Evolutionary conservation across 192 early-diverging fungal genomes (phyloP), one percentile per base, ranked within the genome.

Genomic region (Phlyctochytrium arcticum): DNA sequence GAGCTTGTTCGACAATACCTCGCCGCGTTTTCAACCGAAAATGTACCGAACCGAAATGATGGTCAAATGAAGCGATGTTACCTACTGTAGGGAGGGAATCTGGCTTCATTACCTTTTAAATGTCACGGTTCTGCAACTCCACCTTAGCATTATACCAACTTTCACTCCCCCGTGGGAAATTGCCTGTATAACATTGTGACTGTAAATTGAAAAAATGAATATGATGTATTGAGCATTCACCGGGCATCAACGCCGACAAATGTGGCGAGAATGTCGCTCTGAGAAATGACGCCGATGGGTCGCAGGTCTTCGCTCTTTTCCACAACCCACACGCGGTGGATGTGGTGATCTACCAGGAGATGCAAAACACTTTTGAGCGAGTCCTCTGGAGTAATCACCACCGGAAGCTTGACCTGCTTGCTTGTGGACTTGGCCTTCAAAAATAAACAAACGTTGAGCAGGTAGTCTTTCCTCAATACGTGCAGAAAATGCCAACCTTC

Each of bases 271-370:
- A 88, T 69, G 60, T 88, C 86, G 17, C 77, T 75, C 63, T 82
- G 76, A 10, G 86, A 78, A 12, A 88, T 57, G 21, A 88, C 84
- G 19, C 75, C 77, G 17, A 75, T 44, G 0, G 84, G 75, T n/a
- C 46, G 59, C 23, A 53, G 39, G 26, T 74, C 73, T 17, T 59
- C 46, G 4, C 36, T 29, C 1, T 55, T 42, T 29, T 82, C 75
- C 19, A 81, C 34, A 48, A 87, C 74, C 85, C 85, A 88, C 12
- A 82, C 62, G 10, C 84, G 75, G 60, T 88, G 87, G n/a, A 80
- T 69, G 56, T 78, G 53, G 10, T 79, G 19, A 10, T 67, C 68
- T 6, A 71, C 53, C 9, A 88, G 62, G 10, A 60, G 15, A 12
- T 75, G 46, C 4, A 88, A 23, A 3, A 79, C 64, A 5, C 62